A percentile compares a stretch with the other conserved stretches of the same genome.
Conservation (phyloP, 306 rosid genomes). For the Inga leiocalycina region DNA sequence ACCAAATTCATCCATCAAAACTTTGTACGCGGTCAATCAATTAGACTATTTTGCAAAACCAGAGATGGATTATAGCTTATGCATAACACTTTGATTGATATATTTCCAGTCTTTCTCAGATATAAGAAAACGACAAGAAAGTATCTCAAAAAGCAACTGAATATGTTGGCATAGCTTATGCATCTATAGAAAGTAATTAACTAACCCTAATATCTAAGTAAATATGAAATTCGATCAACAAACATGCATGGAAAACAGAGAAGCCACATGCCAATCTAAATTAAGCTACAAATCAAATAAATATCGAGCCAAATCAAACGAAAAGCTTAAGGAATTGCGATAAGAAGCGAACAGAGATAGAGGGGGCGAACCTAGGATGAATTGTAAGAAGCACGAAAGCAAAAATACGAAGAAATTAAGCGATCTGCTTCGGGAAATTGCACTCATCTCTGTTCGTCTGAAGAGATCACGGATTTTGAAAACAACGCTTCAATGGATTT, state of each 20-base stretch:
- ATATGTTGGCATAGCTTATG: conserved; percentile 1
- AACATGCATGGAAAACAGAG: neutral
- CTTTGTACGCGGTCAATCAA: neutral
- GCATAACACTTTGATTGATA: neutral
- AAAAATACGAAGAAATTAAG: conserved; percentile 35
- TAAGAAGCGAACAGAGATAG: conserved; percentile 21
- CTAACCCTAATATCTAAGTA: neutral
- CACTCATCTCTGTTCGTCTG: conserved; percentile 42
- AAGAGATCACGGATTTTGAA: neutral
- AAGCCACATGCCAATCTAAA: neutral
- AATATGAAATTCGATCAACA: neutral
- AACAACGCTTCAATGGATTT: neutral
- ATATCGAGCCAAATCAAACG: neutral
- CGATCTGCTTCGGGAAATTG: conserved; percentile 42
- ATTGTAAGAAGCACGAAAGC: conserved; percentile 41
- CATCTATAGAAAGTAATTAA: neutral
- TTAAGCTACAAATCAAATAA: neutral
- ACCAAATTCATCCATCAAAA: neutral
- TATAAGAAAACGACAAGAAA: neutral
- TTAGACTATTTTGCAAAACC: neutral
- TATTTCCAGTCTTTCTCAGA: neutral
- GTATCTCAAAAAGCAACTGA: neutral
- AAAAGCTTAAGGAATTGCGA: neutral
- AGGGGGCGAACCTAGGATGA: conserved; percentile 47
- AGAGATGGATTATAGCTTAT: neutral